These are phyloP conservation scores for Moricandia arvensis DNA, from an alignment of 345 rosid genomes.

Conservation along the genomic window DNA sequence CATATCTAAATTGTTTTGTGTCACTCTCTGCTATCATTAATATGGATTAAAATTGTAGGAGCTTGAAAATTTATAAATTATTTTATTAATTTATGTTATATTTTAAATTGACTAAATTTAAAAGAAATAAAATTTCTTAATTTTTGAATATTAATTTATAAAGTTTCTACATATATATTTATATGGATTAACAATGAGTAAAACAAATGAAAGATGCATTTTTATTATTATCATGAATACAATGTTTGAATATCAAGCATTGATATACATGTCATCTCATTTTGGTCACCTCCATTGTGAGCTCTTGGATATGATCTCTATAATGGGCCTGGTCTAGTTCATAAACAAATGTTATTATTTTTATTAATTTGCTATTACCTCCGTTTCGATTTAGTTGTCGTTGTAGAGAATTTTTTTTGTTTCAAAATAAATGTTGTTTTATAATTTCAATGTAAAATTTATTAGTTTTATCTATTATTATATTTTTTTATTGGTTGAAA, in stretches of 20 bases:
- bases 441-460: too few relatives aligned
- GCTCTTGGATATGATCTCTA: not conserved
- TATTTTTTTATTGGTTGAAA: too few relatives aligned
- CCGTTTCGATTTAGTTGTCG: too few relatives aligned
- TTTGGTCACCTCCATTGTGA: not conserved
- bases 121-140: too few relatives aligned
- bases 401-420: too few relatives aligned
- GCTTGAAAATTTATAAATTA: too few relatives aligned
- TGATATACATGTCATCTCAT: not conserved
- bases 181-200: not conserved
- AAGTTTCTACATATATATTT: too few relatives aligned
- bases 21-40: not conserved
- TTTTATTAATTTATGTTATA: too few relatives aligned
- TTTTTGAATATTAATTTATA: not conserved
- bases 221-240: not conserved
- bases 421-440: too few relatives aligned
- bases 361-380: not conserved
- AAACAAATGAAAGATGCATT: not conserved
- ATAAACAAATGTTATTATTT: not conserved
- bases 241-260: not conserved
- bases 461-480: too few relatives aligned
- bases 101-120: too few relatives aligned
- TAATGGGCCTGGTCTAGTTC: not conserved
- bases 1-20: not conserved
- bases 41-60: not conserved